Base-by-base conservation (phyloP, 2,329 filamentous ascomycete species). In the Coniosporium tulheliwenetii region DNA sequence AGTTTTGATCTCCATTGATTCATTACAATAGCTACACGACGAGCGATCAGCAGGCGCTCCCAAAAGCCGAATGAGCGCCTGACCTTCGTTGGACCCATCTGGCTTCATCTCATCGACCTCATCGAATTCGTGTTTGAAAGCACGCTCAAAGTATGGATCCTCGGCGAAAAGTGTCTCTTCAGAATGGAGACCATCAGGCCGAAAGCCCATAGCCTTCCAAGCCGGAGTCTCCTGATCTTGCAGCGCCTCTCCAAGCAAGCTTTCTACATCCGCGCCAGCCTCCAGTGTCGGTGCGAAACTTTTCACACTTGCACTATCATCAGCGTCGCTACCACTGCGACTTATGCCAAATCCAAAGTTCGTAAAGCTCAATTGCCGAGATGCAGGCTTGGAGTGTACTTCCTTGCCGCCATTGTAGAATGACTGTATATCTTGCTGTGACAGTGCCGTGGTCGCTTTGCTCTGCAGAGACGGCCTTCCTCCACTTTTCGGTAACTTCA, bases 1-100 rank as follows among this genome's bases (percentile, higher is more conserved):
- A 87, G 70, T 64, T 96, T 96, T 32, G 81, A 76, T 56, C 86
- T 91, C 87, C 87, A 98, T 47, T 78, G 69, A 12, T 67, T 64
- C 34, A 94, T 67, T 19, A 85, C 50, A 15, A 56, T 48, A 50
- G 65, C 63, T 57, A 54, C 51, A 43, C 37, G 14, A 39, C 32
- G 43, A 41, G 44, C 44, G 40, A 54, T 60, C 54, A 60, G 55
- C 48, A 47, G 44, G 39, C 19, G 39, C 41, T 12, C 40, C 41
- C 41, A 44, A 26, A 40, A 46, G 47, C 46, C 47, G 35, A 34
- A 41, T 35, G 38, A 39, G 65, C 37, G 69, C 62, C 37, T 79
- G 52, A 72, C 70, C 70, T 65, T 80, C 72, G 47, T 77, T 75
- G 3, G 64, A 63, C 5, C 65, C 67, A 43, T 71, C 66, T 19